These are phyloP conservation scores for Cydonia oblonga DNA, from an alignment of 331 rosid genomes.

Conservation along the genomic window DNA sequence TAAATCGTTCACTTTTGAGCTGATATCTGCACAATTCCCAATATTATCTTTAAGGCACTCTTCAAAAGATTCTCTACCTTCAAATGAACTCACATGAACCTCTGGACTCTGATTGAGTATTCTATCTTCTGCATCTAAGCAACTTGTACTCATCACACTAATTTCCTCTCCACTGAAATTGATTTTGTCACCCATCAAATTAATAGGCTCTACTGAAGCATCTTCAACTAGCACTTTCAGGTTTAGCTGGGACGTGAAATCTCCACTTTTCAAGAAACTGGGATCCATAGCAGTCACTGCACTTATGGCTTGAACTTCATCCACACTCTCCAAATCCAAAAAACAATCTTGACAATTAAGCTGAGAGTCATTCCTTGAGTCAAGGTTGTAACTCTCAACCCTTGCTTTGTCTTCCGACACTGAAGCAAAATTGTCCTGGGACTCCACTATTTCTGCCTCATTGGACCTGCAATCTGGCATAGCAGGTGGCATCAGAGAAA, in stretches of 20 bases:
- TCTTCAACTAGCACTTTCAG: constrained; percentile 1
- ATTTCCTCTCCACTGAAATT: background rate
- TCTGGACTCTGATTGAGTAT: background rate
- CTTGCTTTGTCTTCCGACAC: constrained; percentile 1
- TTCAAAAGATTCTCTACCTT: background rate
- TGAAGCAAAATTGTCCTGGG: background rate
- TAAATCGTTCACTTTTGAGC: background rate
- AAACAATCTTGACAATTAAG: background rate
- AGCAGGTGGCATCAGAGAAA: background rate
- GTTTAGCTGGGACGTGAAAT: background rate
- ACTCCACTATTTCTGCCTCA: background rate
- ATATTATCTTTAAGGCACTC: background rate
- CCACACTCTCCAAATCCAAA: constrained; percentile 9
- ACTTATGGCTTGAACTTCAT: background rate
- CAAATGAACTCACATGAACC: background rate
- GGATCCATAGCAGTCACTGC: background rate
- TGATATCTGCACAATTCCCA: background rate
- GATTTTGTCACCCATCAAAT: background rate
- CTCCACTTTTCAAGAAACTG: constrained; percentile 1
- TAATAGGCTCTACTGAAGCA: background rate
- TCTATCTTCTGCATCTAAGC: background rate
- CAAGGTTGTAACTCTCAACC: constrained; percentile 4
- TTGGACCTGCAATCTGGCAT: constrained; percentile 1
- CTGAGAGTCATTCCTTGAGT: background rate
- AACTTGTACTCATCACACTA: background rate